Percentiles rank a stretch among this genome's conserved stretches.
Evolutionary conservation across 2,329 filamentous ascomycete species (phyloP).

Genomic region (Xylariales sp.): DNA sequence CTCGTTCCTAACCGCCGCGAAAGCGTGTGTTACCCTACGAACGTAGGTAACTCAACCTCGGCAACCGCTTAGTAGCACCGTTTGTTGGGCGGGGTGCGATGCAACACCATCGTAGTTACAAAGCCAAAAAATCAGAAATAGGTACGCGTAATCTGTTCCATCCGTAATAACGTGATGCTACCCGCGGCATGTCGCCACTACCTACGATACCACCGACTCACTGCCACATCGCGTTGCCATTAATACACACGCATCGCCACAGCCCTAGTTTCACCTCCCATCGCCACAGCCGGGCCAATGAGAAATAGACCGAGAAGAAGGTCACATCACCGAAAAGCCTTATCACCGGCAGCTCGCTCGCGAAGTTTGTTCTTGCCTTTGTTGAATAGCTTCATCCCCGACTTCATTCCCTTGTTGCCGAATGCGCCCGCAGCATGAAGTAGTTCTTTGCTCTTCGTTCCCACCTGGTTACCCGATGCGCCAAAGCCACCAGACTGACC

Average conservation of each 20-base stretch:
- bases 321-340: conserved; percentile 81
- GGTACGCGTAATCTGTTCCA: conserved; percentile 6
- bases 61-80: not conserved
- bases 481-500: conserved; percentile 61
- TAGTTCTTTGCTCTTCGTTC: conserved; percentile 88
- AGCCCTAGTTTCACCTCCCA: conserved; percentile 30
- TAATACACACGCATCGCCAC: conserved; percentile 20
- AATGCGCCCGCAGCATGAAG: conserved; percentile 88
- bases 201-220: conserved; percentile 27
- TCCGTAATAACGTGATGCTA: conserved; percentile 6
- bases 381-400: conserved; percentile 89
- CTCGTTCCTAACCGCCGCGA: not conserved
- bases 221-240: conserved; percentile 22
- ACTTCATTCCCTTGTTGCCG: conserved; percentile 90
- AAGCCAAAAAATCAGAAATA: conserved; percentile 9
- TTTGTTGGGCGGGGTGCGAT: not conserved
- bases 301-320: conserved; percentile 71
- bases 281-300: conserved; percentile 47
- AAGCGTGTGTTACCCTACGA: conserved; percentile 7
- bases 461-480: conserved; percentile 72
- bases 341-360: conserved; percentile 72
- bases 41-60: not conserved
- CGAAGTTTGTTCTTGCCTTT: conserved; percentile 89
- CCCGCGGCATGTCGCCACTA: conserved; percentile 20
- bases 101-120: conserved; percentile 16